Evolutionary conservation across 495 filamentous ascomycete genomes (phyloP).

Genomic region (Jackrogersella multiformis): DNA sequence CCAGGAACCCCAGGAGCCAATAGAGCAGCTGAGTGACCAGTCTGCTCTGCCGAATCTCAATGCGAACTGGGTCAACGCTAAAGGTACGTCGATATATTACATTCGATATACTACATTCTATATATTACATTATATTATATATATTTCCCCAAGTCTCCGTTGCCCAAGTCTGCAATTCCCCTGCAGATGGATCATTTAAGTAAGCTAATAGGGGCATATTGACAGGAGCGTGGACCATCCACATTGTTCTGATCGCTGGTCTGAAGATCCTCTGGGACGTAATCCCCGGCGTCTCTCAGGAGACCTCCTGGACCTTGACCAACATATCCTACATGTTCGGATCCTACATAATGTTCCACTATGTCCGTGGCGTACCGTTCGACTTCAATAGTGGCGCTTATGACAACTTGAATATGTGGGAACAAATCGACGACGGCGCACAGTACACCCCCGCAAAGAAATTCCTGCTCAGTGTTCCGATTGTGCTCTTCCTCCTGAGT

Average conservation of each 20-base stretch:
- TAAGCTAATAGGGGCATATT: slow-evolving; percentile 9
- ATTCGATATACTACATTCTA: background rate
- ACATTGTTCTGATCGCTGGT: slow-evolving; percentile 85
- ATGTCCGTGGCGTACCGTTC: slow-evolving; percentile 96
- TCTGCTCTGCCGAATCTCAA: slow-evolving; percentile 93
- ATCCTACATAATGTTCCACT: slow-evolving; percentile 99
- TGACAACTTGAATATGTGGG: slow-evolving; percentile 99
- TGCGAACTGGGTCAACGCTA: slow-evolving; percentile 98
- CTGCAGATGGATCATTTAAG: background rate
- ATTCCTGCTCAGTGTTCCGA: slow-evolving; percentile 92
- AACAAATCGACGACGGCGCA: slow-evolving; percentile 99
- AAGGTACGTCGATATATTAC: slow-evolving; percentile 70
- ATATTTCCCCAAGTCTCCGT: no score
- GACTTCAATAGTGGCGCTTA: slow-evolving; percentile 99
- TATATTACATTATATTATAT: background rate
- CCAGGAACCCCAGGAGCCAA: slow-evolving; percentile 89
- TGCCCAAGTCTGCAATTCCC: background rate
- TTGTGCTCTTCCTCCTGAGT: slow-evolving; percentile 92
- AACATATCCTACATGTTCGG: slow-evolving; percentile 99
- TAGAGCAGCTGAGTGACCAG: slow-evolving; percentile 97
- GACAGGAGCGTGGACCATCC: slow-evolving; percentile 95
- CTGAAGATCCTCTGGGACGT: slow-evolving; percentile 97
- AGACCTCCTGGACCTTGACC: slow-evolving; percentile 97
- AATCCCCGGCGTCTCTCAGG: slow-evolving; percentile 92
- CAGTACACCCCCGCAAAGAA: slow-evolving; percentile 99